Evolutionary conservation across 768 basidiomycete genomes (phyloP), one percentile per base, ranked within the genome.

Genomic region (Hygrocybe coccinea): DNA sequence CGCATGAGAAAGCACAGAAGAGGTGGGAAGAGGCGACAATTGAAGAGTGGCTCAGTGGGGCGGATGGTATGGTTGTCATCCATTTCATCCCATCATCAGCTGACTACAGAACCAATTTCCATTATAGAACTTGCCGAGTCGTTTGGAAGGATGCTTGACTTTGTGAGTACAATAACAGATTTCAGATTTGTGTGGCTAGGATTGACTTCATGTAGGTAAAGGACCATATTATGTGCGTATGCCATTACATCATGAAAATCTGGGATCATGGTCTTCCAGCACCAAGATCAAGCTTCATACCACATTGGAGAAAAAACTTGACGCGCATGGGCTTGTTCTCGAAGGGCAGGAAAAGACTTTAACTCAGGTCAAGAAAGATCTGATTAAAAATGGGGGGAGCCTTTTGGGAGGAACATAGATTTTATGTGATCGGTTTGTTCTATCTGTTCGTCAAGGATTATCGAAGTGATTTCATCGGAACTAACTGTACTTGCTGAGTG

Each of bases 11-110:
- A 10, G 62, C 73, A 24, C 64, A 71, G 25, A 70, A 71, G 56
- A 76, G 71, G 57, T 85, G 82, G 82, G 71, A 71, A 12, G 70
- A 74, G 6, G 81, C 80, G 54, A 71, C 74, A 0, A 65, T 75
- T 54, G 76, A 79, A 12, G 81, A 84, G 50, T 84, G 84, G 84
- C 63, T 71, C 4, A 70, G 76, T 22, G 84, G 82, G 5, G 79
- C 77, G 1, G 73, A 81, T 47, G 79, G 82, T 82, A 36, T 47
- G 63, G 17, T 35, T 34, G 15, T 17, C 50, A 43, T 34, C 14
- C 14, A 47, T 10, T 52, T 33, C 49, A 34, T 19, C 11, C 38
- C 19, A 19, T 34, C 47, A 34, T 2, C n/a, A 22, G 25, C 17
- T 1, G 17, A 14, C 43, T 9, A 41, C 53, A n/a, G 38, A 7